Evolutionary conservation across 441 rosid genomes (phyloP).

Genomic region (Iberis amara): DNA sequence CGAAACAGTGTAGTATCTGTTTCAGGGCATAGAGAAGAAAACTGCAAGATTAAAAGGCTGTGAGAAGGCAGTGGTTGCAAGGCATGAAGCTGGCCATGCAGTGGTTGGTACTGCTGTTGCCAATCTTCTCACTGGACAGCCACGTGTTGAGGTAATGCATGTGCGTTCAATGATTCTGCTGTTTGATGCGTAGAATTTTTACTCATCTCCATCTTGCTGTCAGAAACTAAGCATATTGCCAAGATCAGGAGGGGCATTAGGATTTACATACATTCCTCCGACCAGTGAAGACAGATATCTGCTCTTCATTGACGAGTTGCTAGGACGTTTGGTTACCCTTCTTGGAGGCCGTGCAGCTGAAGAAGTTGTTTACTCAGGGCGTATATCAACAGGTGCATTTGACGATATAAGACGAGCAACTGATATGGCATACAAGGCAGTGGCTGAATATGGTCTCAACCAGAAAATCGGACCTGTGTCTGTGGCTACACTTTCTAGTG

Average conservation of each 20-base stretch:
- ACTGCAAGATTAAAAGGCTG: constrained; percentile 76
- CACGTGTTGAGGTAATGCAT: constrained; percentile 79
- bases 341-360: constrained; percentile 99
- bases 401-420: constrained; percentile 96
- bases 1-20: constrained; percentile 5
- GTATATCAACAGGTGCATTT: constrained; percentile 93
- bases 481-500: constrained; percentile 76
- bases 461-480: constrained; percentile 83
- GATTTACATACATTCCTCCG: constrained; percentile 85
- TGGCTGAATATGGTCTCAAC: constrained; percentile 97
- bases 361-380: constrained; percentile 86
- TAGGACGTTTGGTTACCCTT: constrained; percentile 94
- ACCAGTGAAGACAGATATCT: constrained; percentile 82
- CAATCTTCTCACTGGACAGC: constrained; percentile 78
- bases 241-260: constrained; percentile 94
- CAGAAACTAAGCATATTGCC: constrained; percentile 98
- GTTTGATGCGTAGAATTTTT: constrained; percentile 1
- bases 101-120: constrained; percentile 98
- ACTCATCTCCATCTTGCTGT: neutral
- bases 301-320: constrained; percentile 88
- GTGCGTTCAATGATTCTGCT: neutral
- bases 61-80: constrained; percentile 95
- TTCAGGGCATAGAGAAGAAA: constrained; percentile 97
- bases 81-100: constrained; percentile 98
- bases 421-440: constrained; percentile 94